Evolutionary conservation across 805 yeast genomes (phyloP), one percentile per base, ranked within the genome.

Genomic region (Metschnikowia lunata): DNA sequence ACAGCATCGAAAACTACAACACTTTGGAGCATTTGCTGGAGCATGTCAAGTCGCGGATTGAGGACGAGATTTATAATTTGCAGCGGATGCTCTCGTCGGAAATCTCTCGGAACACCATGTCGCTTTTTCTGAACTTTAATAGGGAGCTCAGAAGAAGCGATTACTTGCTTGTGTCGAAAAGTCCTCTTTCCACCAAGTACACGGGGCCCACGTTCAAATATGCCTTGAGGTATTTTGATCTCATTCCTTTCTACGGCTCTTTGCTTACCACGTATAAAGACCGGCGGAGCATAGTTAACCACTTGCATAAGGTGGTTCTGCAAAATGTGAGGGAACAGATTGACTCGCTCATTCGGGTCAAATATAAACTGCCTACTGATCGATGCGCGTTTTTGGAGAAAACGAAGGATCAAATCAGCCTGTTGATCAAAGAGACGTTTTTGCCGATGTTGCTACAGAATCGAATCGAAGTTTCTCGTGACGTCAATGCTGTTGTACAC

Each of bases 241-340:
- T 64, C 45, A 54, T 70, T 27, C 75, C 75, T 1, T 60, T 63
- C 46, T 66, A 61, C 43, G 64, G 62, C 6, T 39, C 62, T 11
- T 39, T 61, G n/a, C 44, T 64, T 39, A 52, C 47, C 30, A 50
- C 64, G 1, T 43, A 45, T 36, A 54, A 53, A 23, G 65, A 61
- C 37, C 46, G 50, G 47, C 55, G 50, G 34, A 51, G 47, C 42
- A 52, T 70, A 30, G 51, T 51, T 40, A 59, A 57, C 28, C 75
- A 71, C 43, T 51, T 71, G 29, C 61, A 58, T 54, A 68, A 68
- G 48, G 46, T 70, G 27, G 61, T 69, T 39, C 46, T 67, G 47
- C 60, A 66, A 36, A 71, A 71, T 51, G 48, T 68, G 44, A 66
- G 60, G 26, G 71, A 67, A 32, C 71, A 64, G 47, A 56, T 69